Evolutionary conservation across 192 early-diverging fungal genomes (phyloP).

Genomic region (Entomortierella chlamydospora): DNA sequence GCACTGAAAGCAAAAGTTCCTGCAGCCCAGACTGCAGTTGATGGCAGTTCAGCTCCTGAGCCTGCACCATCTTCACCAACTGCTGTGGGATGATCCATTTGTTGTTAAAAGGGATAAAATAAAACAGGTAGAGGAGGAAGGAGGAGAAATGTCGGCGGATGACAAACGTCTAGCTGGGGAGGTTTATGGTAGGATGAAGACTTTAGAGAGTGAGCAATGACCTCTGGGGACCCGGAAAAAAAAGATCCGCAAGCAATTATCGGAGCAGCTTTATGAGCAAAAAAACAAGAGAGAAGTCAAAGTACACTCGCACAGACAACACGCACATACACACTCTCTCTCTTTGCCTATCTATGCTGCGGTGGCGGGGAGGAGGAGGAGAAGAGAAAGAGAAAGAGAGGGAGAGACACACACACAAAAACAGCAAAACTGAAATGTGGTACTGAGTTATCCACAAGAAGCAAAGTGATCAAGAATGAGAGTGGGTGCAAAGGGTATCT

Average conservation of each 20-base stretch:
- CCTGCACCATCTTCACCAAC: constrained; percentile 51
- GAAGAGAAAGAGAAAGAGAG: not conserved
- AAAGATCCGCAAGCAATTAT: no score
- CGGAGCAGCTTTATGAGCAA: no score
- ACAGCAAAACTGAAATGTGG: not conserved
- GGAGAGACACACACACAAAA: no score
- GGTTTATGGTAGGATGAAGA: no score
- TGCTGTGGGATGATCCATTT: constrained; percentile 1
- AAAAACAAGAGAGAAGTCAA: no score
- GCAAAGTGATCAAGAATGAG: not conserved
- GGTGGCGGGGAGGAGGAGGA: not conserved
- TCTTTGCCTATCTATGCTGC: no score
- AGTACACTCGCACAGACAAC: no score
- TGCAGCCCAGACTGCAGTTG: constrained; percentile 57
- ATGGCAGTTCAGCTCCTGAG: constrained; percentile 58
- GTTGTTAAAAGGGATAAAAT: not conserved
- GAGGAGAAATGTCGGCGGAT: no score
- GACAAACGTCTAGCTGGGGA: no score
- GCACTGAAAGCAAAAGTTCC: constrained; percentile 60
- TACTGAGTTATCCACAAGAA: not conserved
- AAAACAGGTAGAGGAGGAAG: not conserved
- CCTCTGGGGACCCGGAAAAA: no score
- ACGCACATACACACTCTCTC: no score
- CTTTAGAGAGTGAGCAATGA: no score
- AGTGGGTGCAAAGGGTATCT: not conserved